Conservation (phyloP, 2,329 filamentous ascomycete species). For the Phyllosticta ampelicida region DNA sequence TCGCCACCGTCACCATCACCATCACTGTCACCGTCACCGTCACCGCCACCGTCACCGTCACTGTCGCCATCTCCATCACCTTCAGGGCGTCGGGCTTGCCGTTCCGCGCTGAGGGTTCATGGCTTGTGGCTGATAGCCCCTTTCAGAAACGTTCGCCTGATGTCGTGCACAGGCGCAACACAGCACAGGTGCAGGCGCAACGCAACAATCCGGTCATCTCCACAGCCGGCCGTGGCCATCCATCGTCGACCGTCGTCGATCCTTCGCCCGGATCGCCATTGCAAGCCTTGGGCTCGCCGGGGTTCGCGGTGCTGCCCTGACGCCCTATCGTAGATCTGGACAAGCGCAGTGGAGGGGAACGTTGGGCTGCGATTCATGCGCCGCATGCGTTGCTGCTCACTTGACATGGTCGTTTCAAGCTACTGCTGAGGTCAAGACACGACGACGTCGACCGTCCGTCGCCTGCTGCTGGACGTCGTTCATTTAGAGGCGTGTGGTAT, state of each 20-base stretch:
- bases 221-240: no score
- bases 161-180: background rate
- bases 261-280: slow-evolving; percentile 2
- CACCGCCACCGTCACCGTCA: no score
- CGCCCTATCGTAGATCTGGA: slow-evolving; percentile 4
- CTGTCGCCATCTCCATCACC: no score
- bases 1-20: no score
- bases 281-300: slow-evolving; percentile 5
- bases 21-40: no score
- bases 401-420: background rate
- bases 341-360: background rate
- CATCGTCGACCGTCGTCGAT: slow-evolving; percentile 1
- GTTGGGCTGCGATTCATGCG: slow-evolving; percentile 8
- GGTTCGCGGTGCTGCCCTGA: background rate
- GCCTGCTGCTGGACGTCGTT: no score
- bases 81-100: background rate
- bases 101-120: background rate
- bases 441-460: no score
- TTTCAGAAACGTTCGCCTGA: no score
- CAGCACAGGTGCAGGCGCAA: background rate
- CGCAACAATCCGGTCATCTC: background rate
- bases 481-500: background rate
- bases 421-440: background rate
- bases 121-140: no score
- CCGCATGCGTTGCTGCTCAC: background rate